Base-by-base conservation (phyloP, 345 rosid species). In the Sonneratia alba region DNA sequence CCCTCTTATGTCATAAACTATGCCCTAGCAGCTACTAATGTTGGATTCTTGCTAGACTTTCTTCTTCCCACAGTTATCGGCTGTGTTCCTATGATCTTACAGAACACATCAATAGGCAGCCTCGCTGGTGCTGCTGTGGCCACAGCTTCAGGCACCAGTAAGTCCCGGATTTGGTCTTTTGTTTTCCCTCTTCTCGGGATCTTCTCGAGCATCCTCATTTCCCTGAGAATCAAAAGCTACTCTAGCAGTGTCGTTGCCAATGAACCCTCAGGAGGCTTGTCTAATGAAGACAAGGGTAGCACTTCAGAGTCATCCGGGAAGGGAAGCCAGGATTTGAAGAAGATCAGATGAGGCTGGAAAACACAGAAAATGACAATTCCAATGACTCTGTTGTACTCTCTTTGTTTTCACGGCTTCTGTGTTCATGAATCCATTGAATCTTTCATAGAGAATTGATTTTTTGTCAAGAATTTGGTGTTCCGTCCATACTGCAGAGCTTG, bases 21-120 rank as follows among this genome's bases (percentile, higher is more conserved):
- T 73, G 96, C 90, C 38, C 84, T 94, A 66, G 96, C 97, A 21
- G 97, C 98, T 53, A 91, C 98, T 32, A 76, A 86, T 16, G 89
- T 94, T 43, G 79, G 90, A 75, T 94, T 91, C 72, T 2, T 90
- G n/a, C 74, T 85, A 72, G 97, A 94, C 81, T 94, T 94, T 77
- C 86, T 94, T 38, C 87, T 94, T 47, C 97, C 98, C 0, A 90
- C 98, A 0, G 82, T 91, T 48, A 71, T 88, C 64, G 97, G 98
- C 22, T 85, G 96, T 78, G 75, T 91, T 73, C 98, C 97, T 14
- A 90, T 90, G 98, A 94, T 94, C 78, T 80, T 94, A 72, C 98
- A 94, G 84, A 94, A 94, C 79, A 89, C 95, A 72, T 94, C 98
- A 51, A 83, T 94, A 0, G 98, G 97, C 3, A 47, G 51, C 51